Evolutionary conservation across 352 stramenopile species (phyloP), one percentile per base, ranked within the genome.

Genomic region (Phytophthora chlamydospora): DNA sequence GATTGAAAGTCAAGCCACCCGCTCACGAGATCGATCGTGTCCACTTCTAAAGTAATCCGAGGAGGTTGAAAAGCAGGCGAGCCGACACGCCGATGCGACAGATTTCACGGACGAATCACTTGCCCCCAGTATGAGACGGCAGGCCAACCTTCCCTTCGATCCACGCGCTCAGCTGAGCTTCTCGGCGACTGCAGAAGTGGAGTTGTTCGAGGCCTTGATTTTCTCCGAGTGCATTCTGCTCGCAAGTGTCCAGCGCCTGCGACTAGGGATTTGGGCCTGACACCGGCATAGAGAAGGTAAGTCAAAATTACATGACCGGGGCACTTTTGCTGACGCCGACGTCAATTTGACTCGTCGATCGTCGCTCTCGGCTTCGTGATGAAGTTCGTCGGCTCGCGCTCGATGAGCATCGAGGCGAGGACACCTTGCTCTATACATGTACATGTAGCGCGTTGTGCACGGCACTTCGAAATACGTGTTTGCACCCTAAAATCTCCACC

Each of bases 221-320:
- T 61, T 66, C 55, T 60, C 42, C 56, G 16, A 12, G 62, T 66
- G 48, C 62, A 66, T 60, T 70, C 51, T 53, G 56, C 42, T 55
- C 42, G 45, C 40, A n/a, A 43, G 40, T 62, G 54, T 55, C 42
- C 41, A 14, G n/a, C 16, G 27, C 27, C 27, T 31, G 27, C 24
- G 24, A 27, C 24, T 27, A 27, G 24, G 24, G 24, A 27, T 31
- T 31, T 31, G 27, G 36, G 19, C n/a, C 33, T 53, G 44, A 49
- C 8, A 13, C 3, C 40, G 14, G 12, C 8, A 65, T 65, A 65
- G 31, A 42, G 57, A 41, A 29, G 1, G 17, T 27, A 42, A 56
- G 44, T 57, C 6, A 62, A 0, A 1, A 3, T 1, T 4, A 8
- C 44, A 56, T 40, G 49, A 45, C 13, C 35, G 16, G 35, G 16